Evolutionary conservation across 106 monocot genomes (phyloP).

Genomic region (Hemerocallis citrina): DNA sequence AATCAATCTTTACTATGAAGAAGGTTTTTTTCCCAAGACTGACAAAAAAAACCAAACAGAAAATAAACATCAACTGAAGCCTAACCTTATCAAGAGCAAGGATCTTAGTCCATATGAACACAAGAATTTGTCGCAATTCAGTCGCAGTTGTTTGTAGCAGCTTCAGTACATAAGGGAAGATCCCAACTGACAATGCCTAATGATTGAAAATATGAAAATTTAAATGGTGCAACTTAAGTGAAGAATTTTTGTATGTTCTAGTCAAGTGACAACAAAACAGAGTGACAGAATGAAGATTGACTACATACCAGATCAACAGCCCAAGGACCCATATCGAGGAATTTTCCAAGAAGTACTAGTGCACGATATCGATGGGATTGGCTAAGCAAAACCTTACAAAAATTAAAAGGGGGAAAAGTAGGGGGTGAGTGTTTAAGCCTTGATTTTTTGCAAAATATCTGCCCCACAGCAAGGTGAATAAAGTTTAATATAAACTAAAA

Average conservation of each 20-base stretch:
- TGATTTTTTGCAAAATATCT: no score
- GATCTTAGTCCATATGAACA: slow-evolving; percentile 98
- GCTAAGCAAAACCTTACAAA: slow-evolving; percentile 96
- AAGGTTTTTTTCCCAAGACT: not conserved
- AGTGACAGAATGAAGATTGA: not conserved
- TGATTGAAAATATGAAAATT: not conserved
- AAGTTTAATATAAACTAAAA: no score
- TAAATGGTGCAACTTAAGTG: not conserved
- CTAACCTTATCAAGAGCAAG: slow-evolving; percentile 98
- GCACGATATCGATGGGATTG: slow-evolving; percentile 94
- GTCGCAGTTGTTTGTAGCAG: slow-evolving; percentile 80
- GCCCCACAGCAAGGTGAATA: no score
- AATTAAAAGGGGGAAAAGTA: no score
- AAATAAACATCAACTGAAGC: not conserved
- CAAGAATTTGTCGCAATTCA: slow-evolving; percentile 89
- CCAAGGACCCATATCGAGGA: slow-evolving; percentile 98
- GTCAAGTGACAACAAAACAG: not conserved
- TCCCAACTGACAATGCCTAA: slow-evolving; percentile 95
- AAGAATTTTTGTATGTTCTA: not conserved
- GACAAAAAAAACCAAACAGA: not conserved
- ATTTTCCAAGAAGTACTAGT: slow-evolving; percentile 91
- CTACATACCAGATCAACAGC: slow-evolving; percentile 82
- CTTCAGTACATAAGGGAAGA: slow-evolving; percentile 98
- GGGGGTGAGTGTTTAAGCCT: no score
- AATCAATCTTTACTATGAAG: not conserved